Evolutionary conservation across 2,329 filamentous ascomycete species (phyloP).

Genomic region (Cadophora gregata): DNA sequence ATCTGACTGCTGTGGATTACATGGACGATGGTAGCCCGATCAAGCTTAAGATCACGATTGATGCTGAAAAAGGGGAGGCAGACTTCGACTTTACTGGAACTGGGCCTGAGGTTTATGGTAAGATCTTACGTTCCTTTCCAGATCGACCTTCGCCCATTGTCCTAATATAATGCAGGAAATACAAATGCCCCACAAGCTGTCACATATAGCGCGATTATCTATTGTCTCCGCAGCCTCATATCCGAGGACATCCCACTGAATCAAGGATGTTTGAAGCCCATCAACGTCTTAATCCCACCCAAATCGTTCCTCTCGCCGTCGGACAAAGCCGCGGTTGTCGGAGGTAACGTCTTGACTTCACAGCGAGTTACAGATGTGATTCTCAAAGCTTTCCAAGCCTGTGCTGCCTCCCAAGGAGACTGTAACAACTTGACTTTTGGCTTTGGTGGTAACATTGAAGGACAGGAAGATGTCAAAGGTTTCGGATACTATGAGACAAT

Average conservation of each 20-base stretch:
- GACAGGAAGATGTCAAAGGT: slow-evolving; percentile 67
- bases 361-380: slow-evolving; percentile 86
- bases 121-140: slow-evolving; percentile 39
- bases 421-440: slow-evolving; percentile 88
- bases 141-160: neutral
- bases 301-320: slow-evolving; percentile 77
- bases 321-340: slow-evolving; percentile 79
- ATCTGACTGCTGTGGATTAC: slow-evolving; percentile 78
- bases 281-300: slow-evolving; percentile 74
- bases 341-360: slow-evolving; percentile 80
- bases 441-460: slow-evolving; percentile 70
- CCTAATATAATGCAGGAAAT: slow-evolving; percentile 55
- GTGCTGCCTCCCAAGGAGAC: slow-evolving; percentile 79
- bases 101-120: slow-evolving; percentile 77
- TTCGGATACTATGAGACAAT: slow-evolving; percentile 92
- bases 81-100: slow-evolving; percentile 81
- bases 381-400: slow-evolving; percentile 79
- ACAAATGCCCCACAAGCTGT: slow-evolving; percentile 84
- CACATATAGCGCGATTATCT: slow-evolving; percentile 84
- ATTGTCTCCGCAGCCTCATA: slow-evolving; percentile 82
- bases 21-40: slow-evolving; percentile 90
- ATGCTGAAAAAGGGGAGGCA: slow-evolving; percentile 75
- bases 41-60: slow-evolving; percentile 74
- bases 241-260: slow-evolving; percentile 84
- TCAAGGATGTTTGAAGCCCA: slow-evolving; percentile 81